Evolutionary conservation across 768 basidiomycete species (phyloP).

Genomic region (Xanthoconium purpureum): DNA sequence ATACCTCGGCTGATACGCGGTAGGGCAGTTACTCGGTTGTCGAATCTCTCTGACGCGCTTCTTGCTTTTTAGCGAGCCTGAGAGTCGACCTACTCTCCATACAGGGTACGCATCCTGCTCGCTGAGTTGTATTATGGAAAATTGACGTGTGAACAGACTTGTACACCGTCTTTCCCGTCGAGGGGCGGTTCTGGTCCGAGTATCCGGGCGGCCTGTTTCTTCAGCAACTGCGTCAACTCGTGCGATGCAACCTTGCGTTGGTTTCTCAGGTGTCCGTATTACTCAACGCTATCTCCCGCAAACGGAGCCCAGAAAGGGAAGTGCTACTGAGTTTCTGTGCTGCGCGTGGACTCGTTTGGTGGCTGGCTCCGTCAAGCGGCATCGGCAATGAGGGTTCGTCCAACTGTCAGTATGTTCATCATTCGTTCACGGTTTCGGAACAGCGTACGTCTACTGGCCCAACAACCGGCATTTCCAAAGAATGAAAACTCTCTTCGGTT

Average conservation of each 20-base stretch:
- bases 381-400: slow-evolving; percentile 36
- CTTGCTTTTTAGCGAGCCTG: slow-evolving; percentile 20
- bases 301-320: slow-evolving; percentile 27
- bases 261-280: slow-evolving; percentile 25
- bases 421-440: background rate
- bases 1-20: slow-evolving; percentile 40
- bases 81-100: slow-evolving; percentile 20
- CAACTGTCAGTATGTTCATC: background rate
- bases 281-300: slow-evolving; percentile 13
- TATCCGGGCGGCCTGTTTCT: slow-evolving; percentile 37
- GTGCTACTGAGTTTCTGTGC: slow-evolving; percentile 28
- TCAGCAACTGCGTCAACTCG: slow-evolving; percentile 20
- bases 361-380: slow-evolving; percentile 35
- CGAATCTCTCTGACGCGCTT: slow-evolving; percentile 7
- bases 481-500: slow-evolving; percentile 37
- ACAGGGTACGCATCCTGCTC: slow-evolving; percentile 11
- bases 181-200: slow-evolving; percentile 29
- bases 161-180: slow-evolving; percentile 12
- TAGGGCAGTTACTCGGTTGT: slow-evolving; percentile 4
- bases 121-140: background rate
- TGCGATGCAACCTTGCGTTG: slow-evolving; percentile 25
- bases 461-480: slow-evolving; percentile 35
- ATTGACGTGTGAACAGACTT: slow-evolving; percentile 13
- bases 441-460: slow-evolving; percentile 43
- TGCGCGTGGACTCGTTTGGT: slow-evolving; percentile 29